A percentile compares a stretch with the other conserved stretches of the same genome.
phyloP scores from a whole-genome alignment of 1,284 basidiomycete genomes.

The Fistulinella cinereoalba region DNA sequence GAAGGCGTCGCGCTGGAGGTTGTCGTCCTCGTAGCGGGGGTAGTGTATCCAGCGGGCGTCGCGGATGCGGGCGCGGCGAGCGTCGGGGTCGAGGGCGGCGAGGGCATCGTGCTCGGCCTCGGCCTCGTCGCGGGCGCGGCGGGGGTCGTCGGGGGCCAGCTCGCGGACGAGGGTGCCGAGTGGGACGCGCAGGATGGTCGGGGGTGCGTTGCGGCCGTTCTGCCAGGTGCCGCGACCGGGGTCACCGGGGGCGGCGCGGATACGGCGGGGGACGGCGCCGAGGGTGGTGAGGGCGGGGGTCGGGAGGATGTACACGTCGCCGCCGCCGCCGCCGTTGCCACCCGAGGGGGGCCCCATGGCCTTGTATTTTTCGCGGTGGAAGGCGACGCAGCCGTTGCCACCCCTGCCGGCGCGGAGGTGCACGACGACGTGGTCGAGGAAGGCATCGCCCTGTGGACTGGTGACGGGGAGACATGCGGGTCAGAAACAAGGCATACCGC shows the following conservation, averaged over 20 bases:
- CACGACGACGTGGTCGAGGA: slow-evolving; percentile 78
- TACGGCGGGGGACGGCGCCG: slow-evolving; percentile 63
- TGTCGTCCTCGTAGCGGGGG: slow-evolving; percentile 62
- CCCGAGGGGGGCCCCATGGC: slow-evolving; percentile 85
- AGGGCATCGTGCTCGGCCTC: slow-evolving; percentile 66
- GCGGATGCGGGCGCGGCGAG: slow-evolving; percentile 56
- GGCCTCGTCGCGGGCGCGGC: slow-evolving; percentile 60
- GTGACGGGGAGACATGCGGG: slow-evolving; percentile 9
- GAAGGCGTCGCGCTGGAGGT: slow-evolving; percentile 65
- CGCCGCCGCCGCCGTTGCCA: slow-evolving; percentile 86
- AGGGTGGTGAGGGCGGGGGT: slow-evolving; percentile 76
- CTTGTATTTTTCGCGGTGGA: slow-evolving; percentile 77
- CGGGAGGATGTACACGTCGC: slow-evolving; percentile 80
- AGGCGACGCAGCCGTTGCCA: slow-evolving; percentile 80
- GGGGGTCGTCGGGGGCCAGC: slow-evolving; percentile 59
- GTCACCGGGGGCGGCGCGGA: slow-evolving; percentile 65
- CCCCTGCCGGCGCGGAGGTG: slow-evolving; percentile 79
- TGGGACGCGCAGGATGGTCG: slow-evolving; percentile 77
- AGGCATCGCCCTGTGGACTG: slow-evolving; percentile 62
- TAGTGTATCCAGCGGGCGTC: slow-evolving; percentile 79
- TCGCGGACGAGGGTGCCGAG: slow-evolving; percentile 87
- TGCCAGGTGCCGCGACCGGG: slow-evolving; percentile 82
- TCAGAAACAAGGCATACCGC: slow-evolving; percentile 38
- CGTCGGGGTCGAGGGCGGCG: slow-evolving; percentile 42
- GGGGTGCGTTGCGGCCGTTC: slow-evolving; percentile 73